phyloP scores from a whole-genome alignment of 2,329 filamentous ascomycete species.

The Botrytis paeoniae region DNA sequence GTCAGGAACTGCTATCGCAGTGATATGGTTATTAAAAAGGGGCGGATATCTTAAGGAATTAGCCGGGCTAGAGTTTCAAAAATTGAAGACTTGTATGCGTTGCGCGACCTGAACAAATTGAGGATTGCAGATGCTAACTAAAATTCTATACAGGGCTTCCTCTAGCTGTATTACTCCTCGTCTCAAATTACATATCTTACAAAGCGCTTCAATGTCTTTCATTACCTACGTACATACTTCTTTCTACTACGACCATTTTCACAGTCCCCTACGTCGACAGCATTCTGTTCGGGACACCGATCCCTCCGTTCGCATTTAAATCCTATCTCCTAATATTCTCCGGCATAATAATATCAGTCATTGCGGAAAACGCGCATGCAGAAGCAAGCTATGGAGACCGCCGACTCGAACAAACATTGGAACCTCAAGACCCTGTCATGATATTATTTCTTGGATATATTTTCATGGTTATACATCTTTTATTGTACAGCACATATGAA shows the following conservation, averaged over 20 bases:
- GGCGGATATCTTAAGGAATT: conserved; percentile 15
- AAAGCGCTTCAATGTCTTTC: conserved; percentile 20
- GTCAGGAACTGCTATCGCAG: conserved; percentile 11
- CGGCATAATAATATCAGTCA: conserved; percentile 15
- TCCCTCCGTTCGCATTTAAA: conserved; percentile 9
- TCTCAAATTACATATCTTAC: conserved; percentile 16
- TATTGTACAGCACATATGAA: conserved; percentile 17
- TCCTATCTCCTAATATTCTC: conserved; percentile 14
- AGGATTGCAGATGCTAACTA: background rate
- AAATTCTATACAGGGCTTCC: conserved; percentile 14
- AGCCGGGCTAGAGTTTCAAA: conserved; percentile 4
- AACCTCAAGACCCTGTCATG: conserved; percentile 19
- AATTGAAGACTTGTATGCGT: conserved; percentile 11
- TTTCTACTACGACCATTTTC: conserved; percentile 19
- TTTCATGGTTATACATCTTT: conserved; percentile 10
- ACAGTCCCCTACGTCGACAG: conserved; percentile 15
- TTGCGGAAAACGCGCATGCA: conserved; percentile 17
- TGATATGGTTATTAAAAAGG: conserved; percentile 7
- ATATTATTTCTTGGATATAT: conserved; percentile 21
- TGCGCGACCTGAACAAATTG: background rate
- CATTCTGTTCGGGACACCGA: conserved; percentile 13
- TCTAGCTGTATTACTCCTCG: conserved; percentile 11
- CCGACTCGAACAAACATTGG: conserved; percentile 18
- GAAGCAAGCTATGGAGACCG: conserved; percentile 16
- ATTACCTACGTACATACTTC: conserved; percentile 19